These are phyloP conservation scores for Globisporangium splendens DNA, from an alignment of 352 stramenopile genomes.

Conservation along the genomic window DNA sequence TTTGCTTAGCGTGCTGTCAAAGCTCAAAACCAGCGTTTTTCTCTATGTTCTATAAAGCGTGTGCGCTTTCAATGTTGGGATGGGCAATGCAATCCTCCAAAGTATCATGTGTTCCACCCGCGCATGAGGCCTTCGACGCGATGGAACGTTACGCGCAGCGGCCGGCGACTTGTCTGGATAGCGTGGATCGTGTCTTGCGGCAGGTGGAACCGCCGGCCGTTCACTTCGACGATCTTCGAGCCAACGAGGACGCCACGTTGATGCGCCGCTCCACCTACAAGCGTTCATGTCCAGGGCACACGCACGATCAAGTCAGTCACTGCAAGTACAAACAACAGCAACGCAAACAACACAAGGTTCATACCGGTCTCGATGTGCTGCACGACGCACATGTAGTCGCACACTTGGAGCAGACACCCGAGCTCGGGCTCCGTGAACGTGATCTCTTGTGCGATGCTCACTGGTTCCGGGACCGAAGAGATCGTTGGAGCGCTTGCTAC, in stretches of 20 bases:
- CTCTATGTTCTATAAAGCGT: conserved; percentile 7
- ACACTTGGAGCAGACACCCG: conserved; percentile 50
- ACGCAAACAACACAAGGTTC: neutral
- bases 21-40: neutral
- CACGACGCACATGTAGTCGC: conserved; percentile 58
- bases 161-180: conserved; percentile 51
- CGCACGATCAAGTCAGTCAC: no score
- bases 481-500: conserved; percentile 25
- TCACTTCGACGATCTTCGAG: conserved; percentile 61
- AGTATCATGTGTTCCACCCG: conserved; percentile 35
- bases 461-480: conserved; percentile 58
- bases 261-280: conserved; percentile 42
- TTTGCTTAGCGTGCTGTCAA: no score
- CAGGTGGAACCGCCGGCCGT: conserved; percentile 46
- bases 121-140: conserved; percentile 79
- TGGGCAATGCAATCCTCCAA: neutral
- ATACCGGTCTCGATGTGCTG: conserved; percentile 46
- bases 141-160: conserved; percentile 63
- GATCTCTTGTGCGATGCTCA: conserved; percentile 51
- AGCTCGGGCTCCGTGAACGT: conserved; percentile 57
- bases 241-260: conserved; percentile 61
- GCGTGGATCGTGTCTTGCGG: conserved; percentile 43
- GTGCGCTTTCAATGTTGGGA: neutral
- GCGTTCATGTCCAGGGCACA: no score
- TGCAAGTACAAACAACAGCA: neutral